These are phyloP conservation scores for Trypanosoma platydactyli DNA, from an alignment of 208 protist species.

Conservation along the genomic window DNA sequence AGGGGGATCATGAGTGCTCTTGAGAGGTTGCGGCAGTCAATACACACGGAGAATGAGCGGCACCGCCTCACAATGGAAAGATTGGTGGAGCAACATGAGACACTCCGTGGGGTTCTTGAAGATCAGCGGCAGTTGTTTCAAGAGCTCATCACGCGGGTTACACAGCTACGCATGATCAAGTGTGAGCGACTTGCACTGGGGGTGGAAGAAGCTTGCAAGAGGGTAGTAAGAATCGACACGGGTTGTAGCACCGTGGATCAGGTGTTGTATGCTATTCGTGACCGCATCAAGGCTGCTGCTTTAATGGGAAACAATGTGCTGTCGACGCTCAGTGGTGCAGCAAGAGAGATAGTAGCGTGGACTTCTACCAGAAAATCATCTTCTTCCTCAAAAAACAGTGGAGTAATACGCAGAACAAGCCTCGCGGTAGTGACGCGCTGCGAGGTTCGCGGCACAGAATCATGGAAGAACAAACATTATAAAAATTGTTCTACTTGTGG, in stretches of 20 bases:
- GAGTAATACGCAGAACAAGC: slow-evolving; percentile 31
- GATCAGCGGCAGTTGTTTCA: slow-evolving; percentile 48
- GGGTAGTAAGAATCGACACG: slow-evolving; percentile 36
- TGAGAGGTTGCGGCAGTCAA: slow-evolving; percentile 30
- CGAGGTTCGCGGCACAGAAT: slow-evolving; percentile 45
- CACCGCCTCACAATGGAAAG: slow-evolving; percentile 39
- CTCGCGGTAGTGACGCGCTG: slow-evolving; percentile 39
- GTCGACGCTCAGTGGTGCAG: slow-evolving; percentile 25
- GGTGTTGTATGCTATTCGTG: slow-evolving; percentile 30
- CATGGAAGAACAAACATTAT: slow-evolving; percentile 42
- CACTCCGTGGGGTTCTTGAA: slow-evolving; percentile 33
- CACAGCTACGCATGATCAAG: slow-evolving; percentile 42
- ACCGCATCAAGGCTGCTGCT: slow-evolving; percentile 10
- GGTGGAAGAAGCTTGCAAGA: slow-evolving; percentile 2
- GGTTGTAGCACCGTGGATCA: slow-evolving; percentile 35
- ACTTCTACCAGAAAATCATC: slow-evolving; percentile 27
- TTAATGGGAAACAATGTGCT: slow-evolving; percentile 26
- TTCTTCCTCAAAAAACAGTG: slow-evolving; percentile 12
- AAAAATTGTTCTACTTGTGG: slow-evolving; percentile 36
- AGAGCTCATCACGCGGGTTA: slow-evolving; percentile 60
- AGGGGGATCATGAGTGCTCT: background rate
- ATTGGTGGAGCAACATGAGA: slow-evolving; percentile 31
- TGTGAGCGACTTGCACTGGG: slow-evolving; percentile 34
- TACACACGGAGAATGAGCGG: slow-evolving; percentile 29
- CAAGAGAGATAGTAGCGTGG: slow-evolving; percentile 12